Evolutionary conservation across 768 basidiomycete genomes (phyloP), one percentile per base, ranked within the genome.

Genomic region (Podaxis pistillaris): DNA sequence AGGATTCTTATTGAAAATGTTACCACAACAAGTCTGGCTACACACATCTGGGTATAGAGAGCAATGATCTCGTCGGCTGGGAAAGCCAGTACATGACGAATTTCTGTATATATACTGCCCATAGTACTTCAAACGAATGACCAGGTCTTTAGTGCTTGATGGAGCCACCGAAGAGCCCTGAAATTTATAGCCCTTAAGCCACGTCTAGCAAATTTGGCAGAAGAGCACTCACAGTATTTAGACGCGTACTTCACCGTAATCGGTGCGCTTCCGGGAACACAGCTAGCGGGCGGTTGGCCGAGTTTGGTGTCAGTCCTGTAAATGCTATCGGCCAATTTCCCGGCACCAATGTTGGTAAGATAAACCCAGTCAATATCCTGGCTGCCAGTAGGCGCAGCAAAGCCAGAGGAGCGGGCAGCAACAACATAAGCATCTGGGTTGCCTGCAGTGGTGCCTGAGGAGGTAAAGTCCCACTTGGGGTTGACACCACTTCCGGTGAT

Each of bases 391-490:
- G 33, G 78, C 1, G 80, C 74, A 24, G 75, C 65, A 1, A 81
- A 64, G 50, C 74, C 73, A 1, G 72, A 78, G 19, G 70, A 69
- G 62, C 75, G 80, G 7, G 74, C 73, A 22, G 72, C 82, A 28
- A 81, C 71, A 33, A 81, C 78, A 61, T 73, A 82, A 6, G 79
- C 79, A 49, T 78, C 68, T 1, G 72, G 60, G 55, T 79, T 72
- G 15, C 78, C 79, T 33, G 71, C 67, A 22, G 72, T 69, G 13
- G 68, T 66, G 3, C 73, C 75, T 17, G 72, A 72, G 15, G 76
- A 74, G 33, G 78, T 78, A 71, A 84, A 84, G 69, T 86, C 85
- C 77, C 83, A 82, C 64, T 78, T 75, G 2, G 86, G 82, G 55
- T 75, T 72, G 33, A 75, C 30, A 17, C 79, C 79, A 1, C 68